Percentiles rank a stretch among this genome's conserved stretches.
phyloP scores from a whole-genome alignment of 495 filamentous ascomycete genomes.

The Pseudoneurospora amorphoporcata region DNA sequence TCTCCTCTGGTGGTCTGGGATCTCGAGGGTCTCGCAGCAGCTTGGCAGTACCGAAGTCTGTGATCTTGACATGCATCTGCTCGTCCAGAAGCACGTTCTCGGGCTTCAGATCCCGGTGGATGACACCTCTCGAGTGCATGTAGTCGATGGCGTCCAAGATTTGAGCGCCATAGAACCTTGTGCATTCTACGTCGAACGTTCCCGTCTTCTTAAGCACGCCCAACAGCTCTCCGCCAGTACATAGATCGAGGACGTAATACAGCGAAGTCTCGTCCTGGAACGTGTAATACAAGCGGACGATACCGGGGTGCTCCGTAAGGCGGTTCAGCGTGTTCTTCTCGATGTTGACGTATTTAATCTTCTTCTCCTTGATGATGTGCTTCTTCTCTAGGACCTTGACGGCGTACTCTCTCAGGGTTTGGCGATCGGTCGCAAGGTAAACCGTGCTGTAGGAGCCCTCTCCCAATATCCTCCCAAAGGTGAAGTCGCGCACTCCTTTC shows the following conservation, averaged over 20 bases:
- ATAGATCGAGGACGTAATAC: conserved; percentile 94
- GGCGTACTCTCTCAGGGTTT: conserved; percentile 92
- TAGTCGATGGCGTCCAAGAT: conserved; percentile 96
- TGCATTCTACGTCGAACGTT: conserved; percentile 93
- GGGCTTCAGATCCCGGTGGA: conserved; percentile 94
- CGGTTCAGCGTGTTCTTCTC: conserved; percentile 97
- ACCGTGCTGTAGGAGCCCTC: conserved; percentile 99
- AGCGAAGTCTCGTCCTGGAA: conserved; percentile 95
- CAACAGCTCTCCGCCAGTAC: conserved; percentile 83
- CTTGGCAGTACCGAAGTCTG: conserved; percentile 97
- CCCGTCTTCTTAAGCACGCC: conserved; percentile 87
- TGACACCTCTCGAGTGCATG: conserved; percentile 94
- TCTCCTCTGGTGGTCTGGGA: conserved; percentile 40
- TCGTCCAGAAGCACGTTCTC: conserved; percentile 95
- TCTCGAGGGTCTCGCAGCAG: conserved; percentile 62
- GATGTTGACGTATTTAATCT: conserved; percentile 99
- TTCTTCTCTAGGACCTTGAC: conserved; percentile 98
- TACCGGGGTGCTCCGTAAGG: conserved; percentile 90
- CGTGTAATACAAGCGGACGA: conserved; percentile 96
- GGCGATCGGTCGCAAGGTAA: conserved; percentile 84
- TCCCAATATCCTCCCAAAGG: conserved; percentile 82
- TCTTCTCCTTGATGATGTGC: conserved; percentile 99
- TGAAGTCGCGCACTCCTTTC: conserved; percentile 95
- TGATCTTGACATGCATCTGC: conserved; percentile 97
- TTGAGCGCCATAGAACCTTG: conserved; percentile 88